A percentile compares a stretch with the other conserved stretches of the same genome.
phyloP scores from a whole-genome alignment of 2,329 filamentous ascomycete species.

The Podosphaera xanthii region DNA sequence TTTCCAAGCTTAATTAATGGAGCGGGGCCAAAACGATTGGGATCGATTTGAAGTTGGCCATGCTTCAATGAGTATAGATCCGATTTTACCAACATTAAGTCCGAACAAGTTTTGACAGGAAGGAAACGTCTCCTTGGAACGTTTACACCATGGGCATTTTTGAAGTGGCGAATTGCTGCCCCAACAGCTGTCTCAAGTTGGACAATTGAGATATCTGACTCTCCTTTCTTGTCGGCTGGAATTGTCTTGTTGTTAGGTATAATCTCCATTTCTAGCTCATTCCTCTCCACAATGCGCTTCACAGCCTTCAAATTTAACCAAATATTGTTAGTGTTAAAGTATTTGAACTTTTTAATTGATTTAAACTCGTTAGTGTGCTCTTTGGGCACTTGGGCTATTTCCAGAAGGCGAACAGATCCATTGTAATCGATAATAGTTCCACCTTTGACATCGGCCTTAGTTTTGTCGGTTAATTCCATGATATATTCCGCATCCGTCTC shows the following conservation, averaged over 20 bases:
- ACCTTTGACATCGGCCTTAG: slow-evolving; percentile 99
- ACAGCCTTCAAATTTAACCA: slow-evolving; percentile 96
- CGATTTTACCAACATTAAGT: slow-evolving; percentile 98
- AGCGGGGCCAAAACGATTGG: slow-evolving; percentile 84
- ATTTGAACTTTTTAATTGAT: slow-evolving; percentile 99
- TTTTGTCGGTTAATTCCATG: slow-evolving; percentile 99
- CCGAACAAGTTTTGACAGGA: slow-evolving; percentile 98
- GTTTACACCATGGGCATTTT: slow-evolving; percentile 96
- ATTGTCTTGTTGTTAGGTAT: slow-evolving; percentile 99
- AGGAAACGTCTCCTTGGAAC: slow-evolving; percentile 94
- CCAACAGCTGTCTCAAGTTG: slow-evolving; percentile 98
- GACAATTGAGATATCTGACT: slow-evolving; percentile 90
- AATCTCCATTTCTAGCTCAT: slow-evolving; percentile 98
- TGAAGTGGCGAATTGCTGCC: slow-evolving; percentile 95
- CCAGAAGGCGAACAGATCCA: slow-evolving; percentile 82
- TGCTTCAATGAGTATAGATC: slow-evolving; percentile 98
- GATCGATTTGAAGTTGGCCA: slow-evolving; percentile 91
- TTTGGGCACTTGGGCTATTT: slow-evolving; percentile 98
- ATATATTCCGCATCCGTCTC: slow-evolving; percentile 95
- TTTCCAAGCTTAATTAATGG: slow-evolving; percentile 95
- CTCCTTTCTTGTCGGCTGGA: slow-evolving; percentile 96
- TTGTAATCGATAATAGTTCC: slow-evolving; percentile 99
- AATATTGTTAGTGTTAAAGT: slow-evolving; percentile 99
- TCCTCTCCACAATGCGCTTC: slow-evolving; percentile 96
- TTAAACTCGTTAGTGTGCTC: slow-evolving; percentile 99